Evolutionary conservation across 257 asterid genomes (phyloP), one percentile per base, ranked within the genome.

Genomic region (Rubia yunnanensis): DNA sequence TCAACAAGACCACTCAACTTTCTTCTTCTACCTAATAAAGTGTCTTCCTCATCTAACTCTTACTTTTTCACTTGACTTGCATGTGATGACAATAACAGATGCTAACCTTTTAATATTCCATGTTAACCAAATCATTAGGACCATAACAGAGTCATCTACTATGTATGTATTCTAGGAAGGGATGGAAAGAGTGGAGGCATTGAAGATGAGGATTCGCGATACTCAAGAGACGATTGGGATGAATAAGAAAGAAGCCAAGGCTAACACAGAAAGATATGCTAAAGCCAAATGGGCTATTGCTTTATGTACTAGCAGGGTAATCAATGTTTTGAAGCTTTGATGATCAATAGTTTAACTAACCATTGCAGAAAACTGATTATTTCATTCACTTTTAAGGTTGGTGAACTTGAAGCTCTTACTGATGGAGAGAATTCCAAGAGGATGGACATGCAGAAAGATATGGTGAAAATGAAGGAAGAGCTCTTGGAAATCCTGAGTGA

Each of bases 281-380:
- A 88, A 79, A 49, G 89, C 94, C 1, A 68, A 76, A 71, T 72
- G 91, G 85, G 86, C 83, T 7, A 78, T 78, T 66, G 70, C 68
- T 30, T 46, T 86, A 26, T 82, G 91, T 64, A 78, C 69, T 30
- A 73, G 60, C 31, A 72, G 77, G 87, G 96, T 88, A 81, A 79
- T 53, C 8, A 35, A 7, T 5, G 20, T 1, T 44, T 10, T 11
- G 68, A 23, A 28, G 20, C 59, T 64, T 27, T 46, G 7, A 18
- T 56, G 10, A 11, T 56, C 20, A 18, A 1, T 24, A 57, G 63
- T 57, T 15, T 17, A 44, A 14, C 8, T 23, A 10, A 17, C 27
- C 30, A 35, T 9, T 38, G 39, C 30, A 46, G 46, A 58, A 46
- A 39, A 22, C 65, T 56, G 28, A 35, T 24, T 3, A 5, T 50